A percentile compares a stretch with the other conserved stretches of the same genome.
phyloP scores from a whole-genome alignment of 257 asterid species.

The Asclepias syriaca region DNA sequence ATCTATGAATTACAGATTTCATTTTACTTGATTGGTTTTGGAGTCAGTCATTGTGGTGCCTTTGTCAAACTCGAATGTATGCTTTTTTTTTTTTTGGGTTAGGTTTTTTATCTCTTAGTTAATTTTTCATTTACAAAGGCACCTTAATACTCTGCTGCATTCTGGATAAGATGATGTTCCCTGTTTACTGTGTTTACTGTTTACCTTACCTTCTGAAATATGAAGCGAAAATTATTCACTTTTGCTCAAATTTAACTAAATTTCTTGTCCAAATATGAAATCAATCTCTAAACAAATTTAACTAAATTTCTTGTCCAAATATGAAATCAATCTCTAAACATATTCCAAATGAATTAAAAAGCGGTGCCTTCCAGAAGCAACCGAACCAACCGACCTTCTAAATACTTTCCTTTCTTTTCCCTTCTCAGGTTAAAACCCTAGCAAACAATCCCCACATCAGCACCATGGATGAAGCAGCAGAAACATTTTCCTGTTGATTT shows the following conservation, averaged over 20 bases:
- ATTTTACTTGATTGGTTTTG: neutral
- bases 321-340: no score
- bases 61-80: neutral
- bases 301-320: no score
- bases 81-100: neutral
- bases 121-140: slow-evolving; percentile 5
- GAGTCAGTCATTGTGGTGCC: slow-evolving; percentile 1
- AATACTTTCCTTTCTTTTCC: neutral
- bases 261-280: no score
- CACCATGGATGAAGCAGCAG: neutral
- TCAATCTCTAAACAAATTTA: no score
- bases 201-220: slow-evolving; percentile 2
- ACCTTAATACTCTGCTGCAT: neutral
- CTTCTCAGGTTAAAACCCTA: neutral
- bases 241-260: neutral
- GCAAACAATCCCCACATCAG: neutral
- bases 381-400: neutral
- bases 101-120: slow-evolving; percentile 5
- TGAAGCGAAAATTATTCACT: neutral
- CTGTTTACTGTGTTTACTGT: neutral
- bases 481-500: neutral
- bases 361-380: slow-evolving; percentile 4
- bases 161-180: slow-evolving; percentile 4
- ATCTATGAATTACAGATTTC: neutral
- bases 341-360: neutral